Base-by-base conservation (phyloP, 768 basidiomycete species). In the Xerocomellus amylosporus region DNA sequence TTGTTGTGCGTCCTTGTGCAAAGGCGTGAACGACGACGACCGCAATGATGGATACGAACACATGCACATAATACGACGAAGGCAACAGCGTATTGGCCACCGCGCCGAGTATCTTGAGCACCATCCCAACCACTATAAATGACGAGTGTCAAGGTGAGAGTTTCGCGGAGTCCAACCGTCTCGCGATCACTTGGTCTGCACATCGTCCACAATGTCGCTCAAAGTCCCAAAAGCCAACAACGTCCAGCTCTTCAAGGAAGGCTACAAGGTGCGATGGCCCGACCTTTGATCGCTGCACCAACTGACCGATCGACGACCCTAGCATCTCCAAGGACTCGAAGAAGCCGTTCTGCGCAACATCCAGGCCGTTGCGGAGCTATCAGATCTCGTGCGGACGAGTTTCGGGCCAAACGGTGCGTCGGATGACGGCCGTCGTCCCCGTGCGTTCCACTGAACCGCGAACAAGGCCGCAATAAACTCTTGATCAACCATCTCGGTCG, bases 281-380 rank as follows among this genome's bases (percentile, higher is more conserved):
- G 14, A 28, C 4, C 4, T 4, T 14, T 4, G 56, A 66, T 64
- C 58, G 30, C 36, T 8, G 1, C 6, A 13, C 38, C 30, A 20
- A 36, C 42, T 50, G 4, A 56, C 54, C 46, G 56, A 62, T 58
- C 51, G 20, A 36, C 28, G 20, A 28, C n/a, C 5, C 6, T 69
- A 86, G 87, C 85, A 93, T 67, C 75, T 93, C 36, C 83, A 86
- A 73, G 96, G 96, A 2, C 78, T 99, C 54, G 96, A 99, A 69
- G 96, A 99, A 66, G 94, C 96, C n/a, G 88, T 98, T 33, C 77
- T 99, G 60, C 83, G 96, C 59, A 97, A 97, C 75, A 96, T 98
- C 65, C 86, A 93, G 65, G 97, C 97, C 10, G 93, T 98, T n/a
- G 79, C 85, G 42, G 96, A 99, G 68, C 80, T 99, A 39, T 90